These are phyloP conservation scores for Monosporascus sp. DNA, from an alignment of 2,329 filamentous ascomycete species.

Conservation along the genomic window DNA sequence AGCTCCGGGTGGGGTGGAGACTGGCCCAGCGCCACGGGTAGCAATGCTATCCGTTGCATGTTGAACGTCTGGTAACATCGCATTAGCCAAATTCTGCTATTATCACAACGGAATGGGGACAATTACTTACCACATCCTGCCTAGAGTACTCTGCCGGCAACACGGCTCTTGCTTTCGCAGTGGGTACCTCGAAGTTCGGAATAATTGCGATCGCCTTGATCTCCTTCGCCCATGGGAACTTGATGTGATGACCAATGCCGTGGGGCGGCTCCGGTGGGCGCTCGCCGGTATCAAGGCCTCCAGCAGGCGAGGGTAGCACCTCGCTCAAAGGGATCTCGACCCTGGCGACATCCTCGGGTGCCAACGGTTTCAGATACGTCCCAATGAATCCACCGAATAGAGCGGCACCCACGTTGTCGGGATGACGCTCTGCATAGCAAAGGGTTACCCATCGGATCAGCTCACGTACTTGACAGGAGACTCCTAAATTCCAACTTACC, in stretches of 20 bases:
- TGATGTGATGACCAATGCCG: slow-evolving; percentile 93
- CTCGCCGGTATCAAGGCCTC: slow-evolving; percentile 83
- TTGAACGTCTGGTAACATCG: slow-evolving; percentile 65
- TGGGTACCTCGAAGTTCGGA: slow-evolving; percentile 92
- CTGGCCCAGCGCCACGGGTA: slow-evolving; percentile 83
- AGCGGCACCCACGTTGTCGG: slow-evolving; percentile 91
- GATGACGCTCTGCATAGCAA: slow-evolving; percentile 63
- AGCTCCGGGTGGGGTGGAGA: slow-evolving; percentile 87
- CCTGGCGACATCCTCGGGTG: slow-evolving; percentile 80
- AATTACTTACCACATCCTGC: slow-evolving; percentile 65
- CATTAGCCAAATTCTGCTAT: slow-evolving; percentile 8
- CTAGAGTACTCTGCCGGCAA: slow-evolving; percentile 75
- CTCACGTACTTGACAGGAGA: not conserved
- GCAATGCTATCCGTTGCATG: slow-evolving; percentile 83
- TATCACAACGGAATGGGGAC: not conserved
- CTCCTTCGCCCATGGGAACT: slow-evolving; percentile 87
- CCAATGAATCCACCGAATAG: slow-evolving; percentile 96
- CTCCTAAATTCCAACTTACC: slow-evolving; percentile 39
- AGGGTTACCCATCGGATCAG: not conserved
- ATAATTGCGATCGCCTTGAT: slow-evolving; percentile 98
- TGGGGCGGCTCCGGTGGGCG: slow-evolving; percentile 82
- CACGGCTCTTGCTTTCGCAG: slow-evolving; percentile 81
- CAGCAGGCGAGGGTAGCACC: slow-evolving; percentile 83
- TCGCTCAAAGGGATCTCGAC: slow-evolving; percentile 93
- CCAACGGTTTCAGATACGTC: slow-evolving; percentile 89